Percentiles rank a stretch among this genome's conserved stretches.
These are phyloP conservation scores for Fusarium acutatum DNA, from an alignment of 2,329 filamentous ascomycete genomes.

Conservation along the genomic window DNA sequence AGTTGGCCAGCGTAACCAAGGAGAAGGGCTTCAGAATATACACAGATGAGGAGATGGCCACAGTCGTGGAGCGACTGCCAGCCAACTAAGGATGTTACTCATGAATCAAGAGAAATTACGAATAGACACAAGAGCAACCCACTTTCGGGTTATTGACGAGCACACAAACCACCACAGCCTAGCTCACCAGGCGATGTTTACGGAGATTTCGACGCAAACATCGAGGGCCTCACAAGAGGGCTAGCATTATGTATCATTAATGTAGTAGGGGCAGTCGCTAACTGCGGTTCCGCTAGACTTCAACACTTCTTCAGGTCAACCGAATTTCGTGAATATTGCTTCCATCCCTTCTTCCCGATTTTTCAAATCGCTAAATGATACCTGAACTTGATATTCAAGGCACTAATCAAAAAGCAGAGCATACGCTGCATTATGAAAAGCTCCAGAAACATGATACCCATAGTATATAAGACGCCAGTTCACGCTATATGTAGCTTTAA, in stretches of 20 bases:
- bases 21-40: slow-evolving; percentile 99
- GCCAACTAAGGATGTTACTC: slow-evolving; percentile 59
- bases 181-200: slow-evolving; percentile 11
- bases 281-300: slow-evolving; percentile 21
- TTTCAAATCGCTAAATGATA: background rate
- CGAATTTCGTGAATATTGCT: background rate
- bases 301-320: background rate
- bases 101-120: slow-evolving; percentile 33
- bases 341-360: background rate
- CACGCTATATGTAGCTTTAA: background rate
- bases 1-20: slow-evolving; percentile 96
- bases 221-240: slow-evolving; percentile 4
- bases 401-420: background rate
- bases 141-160: slow-evolving; percentile 15
- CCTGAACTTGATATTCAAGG: background rate
- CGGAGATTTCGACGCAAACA: slow-evolving; percentile 18
- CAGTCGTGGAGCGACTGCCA: slow-evolving; percentile 84
- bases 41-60: slow-evolving; percentile 95
- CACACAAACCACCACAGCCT: background rate
- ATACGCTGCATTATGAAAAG: background rate
- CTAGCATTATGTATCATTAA: slow-evolving; percentile 44
- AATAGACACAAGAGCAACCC: slow-evolving; percentile 34
- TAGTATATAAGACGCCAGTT: background rate
- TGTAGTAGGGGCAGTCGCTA: slow-evolving; percentile 37
- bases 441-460: background rate